Base-by-base conservation (phyloP, 495 filamentous ascomycete genomes). In the Haplographium delicatum region DNA sequence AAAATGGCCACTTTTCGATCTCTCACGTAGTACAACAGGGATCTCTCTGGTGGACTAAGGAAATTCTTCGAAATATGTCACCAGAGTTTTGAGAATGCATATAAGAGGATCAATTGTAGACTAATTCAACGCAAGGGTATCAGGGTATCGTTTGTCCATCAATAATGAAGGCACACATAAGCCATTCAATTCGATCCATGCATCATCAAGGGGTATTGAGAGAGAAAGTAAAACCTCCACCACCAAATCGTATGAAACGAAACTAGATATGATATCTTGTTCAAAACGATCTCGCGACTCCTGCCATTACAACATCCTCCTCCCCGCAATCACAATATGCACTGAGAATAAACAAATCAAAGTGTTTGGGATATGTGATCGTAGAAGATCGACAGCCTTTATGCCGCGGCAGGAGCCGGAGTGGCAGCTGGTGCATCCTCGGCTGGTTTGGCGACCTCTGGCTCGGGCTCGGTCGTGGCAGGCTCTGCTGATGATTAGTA, bases 101-200 rank as follows among this genome's bases (percentile, higher is more conserved):
- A 16, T n/a, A 26, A 45, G 41, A 41, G 46, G 51, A 50, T 60
- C 57, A 49, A 60, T 60, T 60, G 53, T 56, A 53, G 46, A 56
- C 57, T 50, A 60, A 56, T 44, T 44, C 41, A 47, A 54, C 50
- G 34, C 53, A 60, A 49, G 58, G 57, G 53, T 60, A 56, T 60
- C 44, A 25, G 57, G 58, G 58, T 61, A 61, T 61, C 51, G 47
- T 56, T 46, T 49, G 27, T 50, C 57, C 48, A 56, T 56, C 48
- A 51, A 31, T n/a, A n/a, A n/a, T 46, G 44, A 45, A 54, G 44
- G 56, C 50, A 11, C n/a, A 37, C 11, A 42, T 25, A 16, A 51
- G 45, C 43, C 54, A 47, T 47, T 48, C 49, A 48, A 42, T 28
- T 44, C 49, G 54, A 57, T 57, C 54, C 49, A 26, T 49, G 53